phyloP scores from a whole-genome alignment of 2,329 filamentous ascomycete genomes.

The Fusarium sterilihyphosum region DNA sequence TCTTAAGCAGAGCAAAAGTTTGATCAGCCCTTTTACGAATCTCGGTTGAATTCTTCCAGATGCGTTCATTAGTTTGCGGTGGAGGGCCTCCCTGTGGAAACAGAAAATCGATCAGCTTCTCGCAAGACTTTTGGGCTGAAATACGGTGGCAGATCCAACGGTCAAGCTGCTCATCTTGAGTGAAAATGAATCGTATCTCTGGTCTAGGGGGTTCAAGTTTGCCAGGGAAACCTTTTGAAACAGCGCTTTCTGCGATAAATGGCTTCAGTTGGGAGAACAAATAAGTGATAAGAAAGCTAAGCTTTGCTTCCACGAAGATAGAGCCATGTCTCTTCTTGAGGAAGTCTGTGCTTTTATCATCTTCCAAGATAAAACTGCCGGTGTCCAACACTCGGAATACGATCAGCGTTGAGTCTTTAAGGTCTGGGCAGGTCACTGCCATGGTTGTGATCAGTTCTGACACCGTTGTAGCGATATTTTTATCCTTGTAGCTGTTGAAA shows the following conservation, averaged over 20 bases:
- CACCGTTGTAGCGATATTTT: fast-evolving
- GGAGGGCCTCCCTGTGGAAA: fast-evolving
- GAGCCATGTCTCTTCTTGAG: background rate
- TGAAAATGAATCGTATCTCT: background rate
- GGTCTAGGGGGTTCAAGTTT: background rate
- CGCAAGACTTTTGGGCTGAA: background rate
- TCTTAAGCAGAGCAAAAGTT: fast-evolving
- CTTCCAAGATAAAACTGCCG: fast-evolving
- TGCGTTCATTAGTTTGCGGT: fast-evolving
- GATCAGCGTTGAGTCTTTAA: fast-evolving
- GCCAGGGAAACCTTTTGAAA: fast-evolving
- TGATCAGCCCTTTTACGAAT: background rate
- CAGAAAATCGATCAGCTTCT: background rate
- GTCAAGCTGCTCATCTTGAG: fast-evolving
- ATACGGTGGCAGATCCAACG: background rate
- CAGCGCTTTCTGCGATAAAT: fast-evolving
- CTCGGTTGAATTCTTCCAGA: fast-evolving
- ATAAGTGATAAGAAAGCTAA: background rate
- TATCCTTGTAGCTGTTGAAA: fast-evolving
- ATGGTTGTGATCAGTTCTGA: fast-evolving
- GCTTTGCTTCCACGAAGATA: background rate
- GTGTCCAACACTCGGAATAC: fast-evolving
- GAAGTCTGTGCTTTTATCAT: fast-evolving
- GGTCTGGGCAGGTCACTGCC: background rate
- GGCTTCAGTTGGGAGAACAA: background rate